Evolutionary conservation across 129 eudicot species (phyloP).

Genomic region (Ambrosia artemisiifolia): DNA sequence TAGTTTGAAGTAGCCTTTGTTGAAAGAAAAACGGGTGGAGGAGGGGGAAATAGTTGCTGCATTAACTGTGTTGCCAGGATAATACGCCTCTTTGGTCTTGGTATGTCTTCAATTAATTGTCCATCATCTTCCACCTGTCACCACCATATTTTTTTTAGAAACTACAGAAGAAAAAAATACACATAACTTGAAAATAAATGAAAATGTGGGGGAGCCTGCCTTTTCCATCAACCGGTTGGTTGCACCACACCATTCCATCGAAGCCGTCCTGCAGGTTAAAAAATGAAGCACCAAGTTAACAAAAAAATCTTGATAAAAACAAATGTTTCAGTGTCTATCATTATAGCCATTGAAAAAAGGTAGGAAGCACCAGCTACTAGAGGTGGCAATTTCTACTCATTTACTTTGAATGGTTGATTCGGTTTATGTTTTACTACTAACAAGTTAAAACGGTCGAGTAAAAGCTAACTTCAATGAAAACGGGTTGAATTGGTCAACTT

Average conservation of each 20-base stretch:
- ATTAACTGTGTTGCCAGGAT: constrained; percentile 63
- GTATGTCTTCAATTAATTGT: constrained; percentile 47
- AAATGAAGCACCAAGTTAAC: constrained; percentile 14
- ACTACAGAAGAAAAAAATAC: not conserved
- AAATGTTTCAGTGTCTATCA: not conserved
- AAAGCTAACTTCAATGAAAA: not conserved
- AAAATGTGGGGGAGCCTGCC: constrained; percentile 39
- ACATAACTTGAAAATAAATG: not conserved
- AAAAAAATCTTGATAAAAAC: not conserved
- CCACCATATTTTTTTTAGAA: constrained; percentile 9
- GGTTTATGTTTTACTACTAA: not conserved
- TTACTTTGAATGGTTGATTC: not conserved
- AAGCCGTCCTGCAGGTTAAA: constrained; percentile 51
- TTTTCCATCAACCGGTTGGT: constrained; percentile 57
- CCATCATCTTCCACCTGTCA: constrained; percentile 64
- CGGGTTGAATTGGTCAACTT: not conserved
- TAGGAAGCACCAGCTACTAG: not conserved
- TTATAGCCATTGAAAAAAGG: not conserved
- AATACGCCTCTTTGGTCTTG: constrained; percentile 71
- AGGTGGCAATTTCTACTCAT: not conserved
- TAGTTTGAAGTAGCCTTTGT: constrained; percentile 41
- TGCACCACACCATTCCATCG: constrained; percentile 54
- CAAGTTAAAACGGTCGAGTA: not conserved
- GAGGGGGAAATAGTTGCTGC: constrained; percentile 74
- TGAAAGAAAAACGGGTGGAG: constrained; percentile 53